These are phyloP conservation scores for Chlorella sp. DNA, from an alignment of 139 green algal genomes.

Conservation along the genomic window DNA sequence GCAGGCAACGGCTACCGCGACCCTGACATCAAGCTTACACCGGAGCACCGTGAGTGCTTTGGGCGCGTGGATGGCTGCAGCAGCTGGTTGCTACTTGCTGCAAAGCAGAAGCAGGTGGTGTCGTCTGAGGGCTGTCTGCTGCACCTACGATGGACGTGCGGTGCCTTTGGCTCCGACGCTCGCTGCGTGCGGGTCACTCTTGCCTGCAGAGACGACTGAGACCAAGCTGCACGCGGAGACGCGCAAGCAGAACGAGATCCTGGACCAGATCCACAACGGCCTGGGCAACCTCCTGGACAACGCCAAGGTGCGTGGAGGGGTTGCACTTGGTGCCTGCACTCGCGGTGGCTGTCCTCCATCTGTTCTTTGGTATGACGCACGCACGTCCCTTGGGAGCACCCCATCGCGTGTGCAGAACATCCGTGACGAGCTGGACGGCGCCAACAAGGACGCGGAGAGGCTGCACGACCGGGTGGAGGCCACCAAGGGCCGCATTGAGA, in stretches of 20 bases:
- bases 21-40: conserved; percentile 16
- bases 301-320: conserved; percentile 20
- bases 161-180: too few species aligned
- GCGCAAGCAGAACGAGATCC: conserved; percentile 27
- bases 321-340: background rate
- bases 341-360: background rate
- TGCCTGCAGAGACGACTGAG: conserved; percentile 4
- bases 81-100: too few species aligned
- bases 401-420: background rate
- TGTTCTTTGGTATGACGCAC: background rate
- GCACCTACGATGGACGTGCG: too few species aligned
- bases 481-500: conserved; percentile 6
- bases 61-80: too few species aligned
- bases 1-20: too few species aligned
- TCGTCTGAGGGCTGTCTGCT: too few species aligned
- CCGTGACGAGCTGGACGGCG: background rate
- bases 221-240: conserved; percentile 26
- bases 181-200: too few species aligned
- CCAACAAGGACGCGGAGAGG: background rate
- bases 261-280: conserved; percentile 24
- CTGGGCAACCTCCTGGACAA: conserved; percentile 22
- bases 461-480: background rate
- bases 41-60: conserved; percentile 16
- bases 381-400: background rate
- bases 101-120: too few species aligned